Percentiles rank a stretch among this genome's conserved stretches.
Conservation (phyloP, 108 stramenopile species). For the Skeletonema potamos region DNA sequence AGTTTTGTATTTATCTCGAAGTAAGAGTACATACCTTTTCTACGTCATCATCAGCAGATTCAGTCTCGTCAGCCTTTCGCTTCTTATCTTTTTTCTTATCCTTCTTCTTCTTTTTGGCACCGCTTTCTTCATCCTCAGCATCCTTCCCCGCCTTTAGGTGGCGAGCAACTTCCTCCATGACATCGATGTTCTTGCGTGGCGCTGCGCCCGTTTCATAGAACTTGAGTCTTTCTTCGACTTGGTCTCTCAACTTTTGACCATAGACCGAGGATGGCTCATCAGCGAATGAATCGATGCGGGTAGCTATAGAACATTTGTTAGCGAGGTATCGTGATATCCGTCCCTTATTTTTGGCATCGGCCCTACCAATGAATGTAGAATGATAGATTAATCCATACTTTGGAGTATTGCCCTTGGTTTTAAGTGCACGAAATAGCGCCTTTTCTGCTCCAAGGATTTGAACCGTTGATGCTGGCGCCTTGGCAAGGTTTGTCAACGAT, state of each 20-base stretch:
- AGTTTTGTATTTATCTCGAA: background rate
- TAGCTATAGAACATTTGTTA: constrained; percentile 99
- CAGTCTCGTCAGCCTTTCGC: constrained; percentile 46
- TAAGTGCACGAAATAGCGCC: constrained; percentile 99
- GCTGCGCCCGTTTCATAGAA: constrained; percentile 99
- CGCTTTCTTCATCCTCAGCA: constrained; percentile 43
- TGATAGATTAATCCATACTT: constrained; percentile 99
- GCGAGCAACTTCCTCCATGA: constrained; percentile 93
- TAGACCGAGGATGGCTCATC: constrained; percentile 92
- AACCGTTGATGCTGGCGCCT: constrained; percentile 99
- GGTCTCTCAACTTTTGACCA: constrained; percentile 96
- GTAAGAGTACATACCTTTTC: constrained; percentile 14
- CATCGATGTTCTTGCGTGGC: constrained; percentile 97
- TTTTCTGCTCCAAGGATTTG: constrained; percentile 99
- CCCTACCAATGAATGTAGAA: constrained; percentile 97
- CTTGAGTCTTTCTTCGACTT: constrained; percentile 98
- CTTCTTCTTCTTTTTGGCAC: constrained; percentile 41
- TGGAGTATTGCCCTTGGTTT: constrained; percentile 99
- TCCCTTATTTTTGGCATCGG: constrained; percentile 99
- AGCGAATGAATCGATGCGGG: constrained; percentile 97
- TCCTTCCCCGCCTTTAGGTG: constrained; percentile 71
- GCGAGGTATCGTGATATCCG: constrained; percentile 98
- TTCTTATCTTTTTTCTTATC: constrained; percentile 48
- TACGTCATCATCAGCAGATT: constrained; percentile 35
- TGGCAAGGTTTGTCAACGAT: constrained; percentile 96